Evolutionary conservation across 2,329 filamentous ascomycete genomes (phyloP).

Genomic region (Epichloe glyceriae): DNA sequence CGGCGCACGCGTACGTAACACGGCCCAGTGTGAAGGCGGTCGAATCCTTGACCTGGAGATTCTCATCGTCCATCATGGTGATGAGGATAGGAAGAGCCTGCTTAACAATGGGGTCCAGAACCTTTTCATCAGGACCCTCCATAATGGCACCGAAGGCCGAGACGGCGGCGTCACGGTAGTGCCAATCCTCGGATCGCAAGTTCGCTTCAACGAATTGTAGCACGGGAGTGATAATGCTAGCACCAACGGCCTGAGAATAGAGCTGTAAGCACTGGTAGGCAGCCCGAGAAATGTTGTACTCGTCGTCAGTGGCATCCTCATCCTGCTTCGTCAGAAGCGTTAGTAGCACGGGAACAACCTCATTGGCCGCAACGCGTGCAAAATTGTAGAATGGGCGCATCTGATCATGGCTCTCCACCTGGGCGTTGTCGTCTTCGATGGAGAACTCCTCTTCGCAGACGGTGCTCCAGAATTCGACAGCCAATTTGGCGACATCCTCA

Average conservation of each 20-base stretch:
- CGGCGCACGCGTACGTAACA: conserved; percentile 86
- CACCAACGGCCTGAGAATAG: conserved; percentile 83
- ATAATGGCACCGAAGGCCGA: conserved; percentile 97
- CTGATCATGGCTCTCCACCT: conserved; percentile 64
- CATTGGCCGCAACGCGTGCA: conserved; percentile 77
- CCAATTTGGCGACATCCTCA: conserved; percentile 94
- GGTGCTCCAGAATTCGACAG: conserved; percentile 99
- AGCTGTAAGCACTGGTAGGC: conserved; percentile 94
- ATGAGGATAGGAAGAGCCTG: conserved; percentile 88
- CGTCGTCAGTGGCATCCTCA: conserved; percentile 89
- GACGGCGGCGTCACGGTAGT: conserved; percentile 85
- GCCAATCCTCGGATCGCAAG: conserved; percentile 86
- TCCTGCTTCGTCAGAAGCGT: conserved; percentile 90
- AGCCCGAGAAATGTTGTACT: conserved; percentile 92
- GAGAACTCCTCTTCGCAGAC: conserved; percentile 97
- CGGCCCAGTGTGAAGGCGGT: conserved; percentile 91
- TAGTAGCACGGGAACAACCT: conserved; percentile 87
- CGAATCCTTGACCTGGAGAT: conserved; percentile 86
- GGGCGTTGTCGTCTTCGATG: conserved; percentile 90
- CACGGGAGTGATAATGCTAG: conserved; percentile 72
- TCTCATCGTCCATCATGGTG: conserved; percentile 78
- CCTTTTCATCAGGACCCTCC: conserved; percentile 91
- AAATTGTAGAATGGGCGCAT: conserved; percentile 94
- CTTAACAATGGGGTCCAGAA: conserved; percentile 87
- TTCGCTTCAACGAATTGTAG: conserved; percentile 86